phyloP scores from a whole-genome alignment of 106 monocot genomes.

The Triglochin maritima region DNA sequence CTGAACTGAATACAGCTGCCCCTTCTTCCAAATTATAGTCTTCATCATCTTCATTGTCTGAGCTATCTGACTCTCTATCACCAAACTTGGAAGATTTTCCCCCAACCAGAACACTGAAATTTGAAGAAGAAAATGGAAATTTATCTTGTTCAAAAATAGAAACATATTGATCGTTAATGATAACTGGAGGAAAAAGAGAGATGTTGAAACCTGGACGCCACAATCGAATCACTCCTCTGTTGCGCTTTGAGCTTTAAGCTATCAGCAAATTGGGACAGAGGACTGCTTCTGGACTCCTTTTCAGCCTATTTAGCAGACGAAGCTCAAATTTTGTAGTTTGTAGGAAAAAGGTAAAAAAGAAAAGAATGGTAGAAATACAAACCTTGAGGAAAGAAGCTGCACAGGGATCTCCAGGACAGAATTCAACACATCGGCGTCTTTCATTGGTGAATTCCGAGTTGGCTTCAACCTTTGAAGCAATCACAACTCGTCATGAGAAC shows the following conservation, averaged over 20 bases:
- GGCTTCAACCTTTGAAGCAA: constrained; percentile 44
- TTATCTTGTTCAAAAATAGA: too few relatives aligned
- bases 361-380: constrained; percentile 3
- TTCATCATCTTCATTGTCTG: constrained; percentile 23
- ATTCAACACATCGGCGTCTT: constrained; percentile 31
- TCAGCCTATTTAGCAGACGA: constrained; percentile 46
- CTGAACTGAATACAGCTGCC: constrained; percentile 50
- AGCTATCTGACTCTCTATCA: constrained; percentile 14
- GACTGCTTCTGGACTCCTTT: constrained; percentile 52
- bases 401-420: constrained; percentile 59
- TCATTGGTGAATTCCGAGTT: constrained; percentile 54
- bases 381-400: constrained; percentile 57
- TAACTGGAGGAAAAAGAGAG: neutral
- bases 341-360: neutral
- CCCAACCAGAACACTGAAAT: constrained; percentile 60
- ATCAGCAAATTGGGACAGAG: constrained; percentile 52
- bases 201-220: constrained; percentile 51
- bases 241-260: constrained; percentile 43
- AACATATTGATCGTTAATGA: neutral
- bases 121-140: too few relatives aligned
- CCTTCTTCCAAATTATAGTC: constrained; percentile 41
- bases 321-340: constrained; percentile 6
- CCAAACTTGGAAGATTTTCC: constrained; percentile 47
- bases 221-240: constrained; percentile 60
- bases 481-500: neutral